Evolutionary conservation across 331 rosid species (phyloP).

Genomic region (Arachis monticola): DNA sequence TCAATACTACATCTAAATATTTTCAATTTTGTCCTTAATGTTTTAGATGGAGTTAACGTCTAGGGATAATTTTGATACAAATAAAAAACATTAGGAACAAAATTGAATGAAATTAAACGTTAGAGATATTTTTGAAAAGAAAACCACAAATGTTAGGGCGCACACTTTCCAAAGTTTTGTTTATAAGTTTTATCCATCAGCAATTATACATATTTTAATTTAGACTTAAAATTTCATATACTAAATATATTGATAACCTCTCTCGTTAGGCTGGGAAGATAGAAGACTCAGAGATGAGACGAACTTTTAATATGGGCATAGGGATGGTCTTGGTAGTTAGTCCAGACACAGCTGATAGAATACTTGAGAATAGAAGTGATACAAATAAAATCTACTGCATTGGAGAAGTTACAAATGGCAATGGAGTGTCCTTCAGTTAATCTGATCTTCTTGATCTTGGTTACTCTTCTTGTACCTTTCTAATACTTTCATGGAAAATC

Average conservation of each 20-base stretch:
- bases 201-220: background rate
- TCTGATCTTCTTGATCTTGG: background rate
- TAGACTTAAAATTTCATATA: background rate
- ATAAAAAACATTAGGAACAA: too few species aligned
- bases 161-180: too few species aligned
- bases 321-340: slow-evolving; percentile 93
- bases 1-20: too few species aligned
- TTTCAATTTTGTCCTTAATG: too few species aligned
- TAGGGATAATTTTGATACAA: too few species aligned
- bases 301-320: slow-evolving; percentile 90
- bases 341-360: slow-evolving; percentile 58
- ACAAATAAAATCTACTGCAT: slow-evolving; percentile 54
- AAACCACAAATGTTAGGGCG: too few species aligned
- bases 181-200: background rate
- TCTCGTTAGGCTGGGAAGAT: slow-evolving; percentile 73
- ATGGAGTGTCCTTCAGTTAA: slow-evolving; percentile 58
- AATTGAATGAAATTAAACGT: too few species aligned
- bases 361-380: slow-evolving; percentile 51
- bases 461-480: slow-evolving; percentile 23
- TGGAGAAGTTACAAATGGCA: slow-evolving; percentile 70
- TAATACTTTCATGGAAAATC: slow-evolving; percentile 19
- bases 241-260: slow-evolving; percentile 1
- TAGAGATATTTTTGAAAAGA: too few species aligned
- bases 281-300: slow-evolving; percentile 78
- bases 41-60: too few species aligned